These are phyloP conservation scores for Fragaria vesca DNA, from an alignment of 306 rosid species.

Conservation along the genomic window DNA sequence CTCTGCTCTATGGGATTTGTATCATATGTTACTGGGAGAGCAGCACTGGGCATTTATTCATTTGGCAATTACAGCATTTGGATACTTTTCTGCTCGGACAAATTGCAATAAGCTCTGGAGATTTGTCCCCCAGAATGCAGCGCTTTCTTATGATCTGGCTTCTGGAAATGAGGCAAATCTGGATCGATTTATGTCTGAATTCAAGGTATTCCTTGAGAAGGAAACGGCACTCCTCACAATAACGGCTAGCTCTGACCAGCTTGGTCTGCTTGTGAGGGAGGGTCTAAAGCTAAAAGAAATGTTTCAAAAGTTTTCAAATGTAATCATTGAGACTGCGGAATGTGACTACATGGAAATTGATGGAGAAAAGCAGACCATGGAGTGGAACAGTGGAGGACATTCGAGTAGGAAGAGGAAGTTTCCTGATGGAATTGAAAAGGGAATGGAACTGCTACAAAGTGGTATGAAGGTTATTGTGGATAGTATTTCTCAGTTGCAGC, in stretches of 20 bases:
- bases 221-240: conserved; percentile 55
- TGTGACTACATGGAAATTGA: conserved; percentile 50
- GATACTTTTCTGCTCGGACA: conserved; percentile 64
- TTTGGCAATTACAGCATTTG: conserved; percentile 72
- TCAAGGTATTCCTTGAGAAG: conserved; percentile 66
- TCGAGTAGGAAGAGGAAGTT: conserved; percentile 70
- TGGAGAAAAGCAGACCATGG: conserved; percentile 32
- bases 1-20: conserved; percentile 56
- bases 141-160: conserved; percentile 66
- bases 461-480: conserved; percentile 70
- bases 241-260: conserved; percentile 59
- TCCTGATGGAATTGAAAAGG: conserved; percentile 64
- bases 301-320: conserved; percentile 40
- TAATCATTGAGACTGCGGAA: conserved; percentile 27
- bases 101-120: conserved; percentile 70
- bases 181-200: conserved; percentile 61
- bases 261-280: conserved; percentile 59
- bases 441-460: conserved; percentile 67
- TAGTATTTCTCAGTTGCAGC: conserved; percentile 70
- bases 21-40: conserved; percentile 76
- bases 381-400: conserved; percentile 34
- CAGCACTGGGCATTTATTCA: conserved; percentile 81
- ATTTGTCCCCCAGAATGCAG: conserved; percentile 72
- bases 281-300: conserved; percentile 60
- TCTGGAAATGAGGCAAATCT: conserved; percentile 54